phyloP scores from a whole-genome alignment of 306 rosid species.

The Gastrolobium bilobum region DNA sequence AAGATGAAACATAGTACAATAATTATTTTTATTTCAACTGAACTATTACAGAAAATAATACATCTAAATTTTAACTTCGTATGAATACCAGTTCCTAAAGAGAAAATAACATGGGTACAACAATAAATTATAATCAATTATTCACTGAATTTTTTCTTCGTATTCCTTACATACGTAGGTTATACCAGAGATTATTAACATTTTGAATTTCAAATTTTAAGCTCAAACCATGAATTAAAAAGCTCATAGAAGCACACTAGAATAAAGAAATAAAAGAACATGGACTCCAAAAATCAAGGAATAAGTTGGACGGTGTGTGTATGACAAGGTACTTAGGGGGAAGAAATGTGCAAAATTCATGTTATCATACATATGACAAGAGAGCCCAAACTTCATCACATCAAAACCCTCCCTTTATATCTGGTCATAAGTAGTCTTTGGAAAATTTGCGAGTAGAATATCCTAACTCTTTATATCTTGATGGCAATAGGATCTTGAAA shows the following conservation, averaged over 20 bases:
- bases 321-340: background rate
- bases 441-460: background rate
- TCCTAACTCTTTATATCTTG: background rate
- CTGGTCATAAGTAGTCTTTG: slow-evolving; percentile 1
- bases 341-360: background rate
- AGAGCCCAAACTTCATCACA: background rate
- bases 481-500: background rate
- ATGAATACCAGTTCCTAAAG: slow-evolving; percentile 14
- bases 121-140: slow-evolving; percentile 1
- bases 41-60: slow-evolving; percentile 23
- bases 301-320: background rate
- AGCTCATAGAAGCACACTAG: background rate
- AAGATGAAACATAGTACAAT: slow-evolving; percentile 1
- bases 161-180: background rate
- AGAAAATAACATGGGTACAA: background rate
- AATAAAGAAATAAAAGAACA: slow-evolving; percentile 13
- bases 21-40: background rate
- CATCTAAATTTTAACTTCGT: slow-evolving; percentile 4
- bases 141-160: slow-evolving; percentile 8
- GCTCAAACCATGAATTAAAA: background rate
- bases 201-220: background rate
- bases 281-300: slow-evolving; percentile 10
- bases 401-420: background rate
- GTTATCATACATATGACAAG: background rate
- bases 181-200: background rate